phyloP scores from a whole-genome alignment of 805 yeast species.

The Barnettozyma pratensis region DNA sequence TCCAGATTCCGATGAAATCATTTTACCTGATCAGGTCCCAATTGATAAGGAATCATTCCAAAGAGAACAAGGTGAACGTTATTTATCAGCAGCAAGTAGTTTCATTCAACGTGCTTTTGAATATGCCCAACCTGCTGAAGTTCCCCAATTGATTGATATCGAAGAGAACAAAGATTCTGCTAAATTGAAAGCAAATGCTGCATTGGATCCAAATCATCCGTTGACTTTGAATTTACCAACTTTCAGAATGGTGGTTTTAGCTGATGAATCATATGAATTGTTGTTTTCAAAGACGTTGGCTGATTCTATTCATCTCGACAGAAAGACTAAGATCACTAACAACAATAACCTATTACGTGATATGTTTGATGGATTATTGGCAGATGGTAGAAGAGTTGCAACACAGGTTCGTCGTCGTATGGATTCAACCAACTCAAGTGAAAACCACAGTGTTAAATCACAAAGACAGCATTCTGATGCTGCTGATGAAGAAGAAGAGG shows the following conservation, averaged over 20 bases:
- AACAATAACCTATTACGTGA: slow-evolving; percentile 64
- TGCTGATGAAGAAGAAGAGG: slow-evolving; percentile 38
- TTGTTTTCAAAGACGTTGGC: slow-evolving; percentile 70
- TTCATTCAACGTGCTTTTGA: slow-evolving; percentile 87
- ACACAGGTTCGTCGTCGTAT: slow-evolving; percentile 82
- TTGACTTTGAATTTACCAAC: slow-evolving; percentile 75
- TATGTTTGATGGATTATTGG: slow-evolving; percentile 85
- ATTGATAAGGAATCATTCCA: slow-evolving; percentile 61
- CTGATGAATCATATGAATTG: slow-evolving; percentile 89
- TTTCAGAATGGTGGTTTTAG: slow-evolving; percentile 89
- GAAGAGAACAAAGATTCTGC: slow-evolving; percentile 27
- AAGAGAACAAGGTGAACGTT: slow-evolving; percentile 68
- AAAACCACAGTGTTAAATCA: slow-evolving; percentile 9
- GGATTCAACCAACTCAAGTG: slow-evolving; percentile 43
- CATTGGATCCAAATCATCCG: slow-evolving; percentile 76
- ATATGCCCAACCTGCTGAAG: slow-evolving; percentile 71
- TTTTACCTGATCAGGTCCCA: slow-evolving; percentile 53
- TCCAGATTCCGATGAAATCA: slow-evolving; percentile 31
- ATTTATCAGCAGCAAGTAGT: slow-evolving; percentile 78
- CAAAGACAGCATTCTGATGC: slow-evolving; percentile 5
- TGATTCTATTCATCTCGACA: slow-evolving; percentile 60
- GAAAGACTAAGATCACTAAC: slow-evolving; percentile 39
- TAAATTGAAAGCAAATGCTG: slow-evolving; percentile 58
- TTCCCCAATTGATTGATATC: slow-evolving; percentile 39
- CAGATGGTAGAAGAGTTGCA: slow-evolving; percentile 91